These are phyloP conservation scores for Piper betle DNA, from an alignment of 164 flowering plant genomes.

Conservation along the genomic window DNA sequence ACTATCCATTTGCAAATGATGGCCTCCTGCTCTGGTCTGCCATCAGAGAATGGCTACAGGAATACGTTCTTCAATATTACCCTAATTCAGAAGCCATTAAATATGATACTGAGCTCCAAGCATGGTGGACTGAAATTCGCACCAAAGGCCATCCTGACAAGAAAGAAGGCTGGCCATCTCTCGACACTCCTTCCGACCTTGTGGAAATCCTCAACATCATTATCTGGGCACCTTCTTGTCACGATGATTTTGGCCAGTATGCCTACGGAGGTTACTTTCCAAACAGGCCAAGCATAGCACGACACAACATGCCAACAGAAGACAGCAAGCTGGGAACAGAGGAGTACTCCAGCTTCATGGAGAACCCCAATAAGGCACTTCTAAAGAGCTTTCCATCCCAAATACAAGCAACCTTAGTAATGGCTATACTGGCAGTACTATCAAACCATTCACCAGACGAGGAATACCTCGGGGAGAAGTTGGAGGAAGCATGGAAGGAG, in stretches of 20 bases:
- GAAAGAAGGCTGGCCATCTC: constrained; percentile 80
- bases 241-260: constrained; percentile 79
- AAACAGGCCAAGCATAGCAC: constrained; percentile 50
- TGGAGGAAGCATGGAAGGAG: constrained; percentile 24
- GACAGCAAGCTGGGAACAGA: constrained; percentile 13
- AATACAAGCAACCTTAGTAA: constrained; percentile 23
- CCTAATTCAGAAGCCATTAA: constrained; percentile 13
- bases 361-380: constrained; percentile 14
- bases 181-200: constrained; percentile 35
- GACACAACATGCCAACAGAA: constrained; percentile 49
- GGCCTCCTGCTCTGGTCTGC: constrained; percentile 61
- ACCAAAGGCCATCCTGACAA: constrained; percentile 63
- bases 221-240: constrained; percentile 59
- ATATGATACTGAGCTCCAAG: constrained; percentile 58
- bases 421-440: constrained; percentile 25
- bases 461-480: constrained; percentile 22
- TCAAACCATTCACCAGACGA: constrained; percentile 33
- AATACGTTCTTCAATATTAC: constrained; percentile 54
- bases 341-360: constrained; percentile 10
- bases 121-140: constrained; percentile 68
- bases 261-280: constrained; percentile 60
- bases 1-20: constrained; percentile 72
- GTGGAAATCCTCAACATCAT: constrained; percentile 43
- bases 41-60: constrained; percentile 50
- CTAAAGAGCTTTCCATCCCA: constrained; percentile 24